These are phyloP conservation scores for Macaranga tanarius DNA, from an alignment of 441 rosid genomes.

Conservation along the genomic window DNA sequence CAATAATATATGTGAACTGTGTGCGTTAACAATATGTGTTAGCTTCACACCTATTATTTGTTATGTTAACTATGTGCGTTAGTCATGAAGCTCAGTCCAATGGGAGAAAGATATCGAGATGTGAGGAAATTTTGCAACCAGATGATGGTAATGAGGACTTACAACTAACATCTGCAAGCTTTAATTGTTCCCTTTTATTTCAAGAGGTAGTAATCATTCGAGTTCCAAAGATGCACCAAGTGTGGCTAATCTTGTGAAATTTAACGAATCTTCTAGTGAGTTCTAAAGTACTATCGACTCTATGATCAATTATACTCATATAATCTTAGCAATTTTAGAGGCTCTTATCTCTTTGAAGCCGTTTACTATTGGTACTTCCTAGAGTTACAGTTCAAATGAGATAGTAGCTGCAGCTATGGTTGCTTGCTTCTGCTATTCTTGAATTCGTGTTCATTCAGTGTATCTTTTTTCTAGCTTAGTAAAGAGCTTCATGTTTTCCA, in stretches of 20 bases:
- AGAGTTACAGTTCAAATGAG: conserved; percentile 96
- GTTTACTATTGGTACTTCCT: conserved; percentile 92
- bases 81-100: conserved; percentile 95
- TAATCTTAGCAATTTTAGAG: conserved; percentile 87
- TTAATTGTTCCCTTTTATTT: conserved; percentile 78
- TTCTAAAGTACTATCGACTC: conserved; percentile 61
- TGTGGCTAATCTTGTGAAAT: conserved; percentile 48
- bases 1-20: no score
- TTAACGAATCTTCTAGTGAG: conserved; percentile 61
- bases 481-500: conserved; percentile 17
- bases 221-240: conserved; percentile 38
- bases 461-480: conserved; percentile 30
- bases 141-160: conserved; percentile 45
- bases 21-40: no score
- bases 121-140: conserved; percentile 45
- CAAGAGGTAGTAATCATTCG: conserved; percentile 53
- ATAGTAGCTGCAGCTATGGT: conserved; percentile 99
- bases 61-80: conserved; percentile 93
- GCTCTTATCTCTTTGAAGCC: conserved; percentile 96
- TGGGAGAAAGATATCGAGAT: conserved; percentile 72
- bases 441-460: conserved; percentile 82
- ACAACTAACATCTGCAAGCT: conserved; percentile 65
- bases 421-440: conserved; percentile 94
- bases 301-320: conserved; percentile 84
- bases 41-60: conserved; percentile 94